Evolutionary conservation across 495 filamentous ascomycete species (phyloP).

Genomic region (Choiromyces venosus): DNA sequence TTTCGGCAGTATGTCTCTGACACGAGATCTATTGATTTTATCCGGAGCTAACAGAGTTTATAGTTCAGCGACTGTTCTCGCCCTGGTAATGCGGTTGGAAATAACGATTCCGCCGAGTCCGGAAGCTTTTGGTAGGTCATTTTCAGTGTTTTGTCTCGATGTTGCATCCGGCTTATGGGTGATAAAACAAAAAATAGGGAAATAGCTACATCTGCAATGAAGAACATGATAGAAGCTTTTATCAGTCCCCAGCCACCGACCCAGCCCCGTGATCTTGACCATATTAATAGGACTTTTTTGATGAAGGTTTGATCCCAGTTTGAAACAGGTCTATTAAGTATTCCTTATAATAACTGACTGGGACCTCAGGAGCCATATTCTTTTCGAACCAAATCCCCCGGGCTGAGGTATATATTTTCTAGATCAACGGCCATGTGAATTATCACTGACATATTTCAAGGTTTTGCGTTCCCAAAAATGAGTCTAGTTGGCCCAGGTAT

Average conservation of each 20-base stretch:
- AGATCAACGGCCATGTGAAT: constrained; percentile 2
- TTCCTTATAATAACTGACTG: constrained; percentile 16
- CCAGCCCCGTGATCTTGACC: constrained; percentile 29
- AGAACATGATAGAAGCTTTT: constrained; percentile 36
- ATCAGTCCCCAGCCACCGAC: constrained; percentile 33
- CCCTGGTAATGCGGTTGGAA: constrained; percentile 3
- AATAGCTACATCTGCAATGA: constrained; percentile 31
- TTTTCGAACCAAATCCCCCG: constrained; percentile 36
- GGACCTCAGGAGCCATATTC: constrained; percentile 30
- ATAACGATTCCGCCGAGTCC: constrained; percentile 17
- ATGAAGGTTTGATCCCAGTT: constrained; percentile 20
- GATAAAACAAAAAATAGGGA: constrained; percentile 29
- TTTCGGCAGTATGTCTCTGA: constrained; percentile 28
- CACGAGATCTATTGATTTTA: neutral
- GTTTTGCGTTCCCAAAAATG: constrained; percentile 32
- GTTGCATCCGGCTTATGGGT: constrained; percentile 9
- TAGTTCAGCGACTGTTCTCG: constrained; percentile 37
- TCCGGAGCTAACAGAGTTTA: neutral
- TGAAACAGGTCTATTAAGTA: neutral
- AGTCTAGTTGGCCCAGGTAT: constrained; percentile 36
- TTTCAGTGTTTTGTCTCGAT: neutral
- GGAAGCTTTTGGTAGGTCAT: constrained; percentile 34
- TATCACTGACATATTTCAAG: constrained; percentile 20
- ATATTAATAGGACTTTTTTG: constrained; percentile 35
- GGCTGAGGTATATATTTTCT: constrained; percentile 24